Conservation (phyloP, 2,329 filamentous ascomycete genomes). For the Colletotrichum chrysophilum region DNA sequence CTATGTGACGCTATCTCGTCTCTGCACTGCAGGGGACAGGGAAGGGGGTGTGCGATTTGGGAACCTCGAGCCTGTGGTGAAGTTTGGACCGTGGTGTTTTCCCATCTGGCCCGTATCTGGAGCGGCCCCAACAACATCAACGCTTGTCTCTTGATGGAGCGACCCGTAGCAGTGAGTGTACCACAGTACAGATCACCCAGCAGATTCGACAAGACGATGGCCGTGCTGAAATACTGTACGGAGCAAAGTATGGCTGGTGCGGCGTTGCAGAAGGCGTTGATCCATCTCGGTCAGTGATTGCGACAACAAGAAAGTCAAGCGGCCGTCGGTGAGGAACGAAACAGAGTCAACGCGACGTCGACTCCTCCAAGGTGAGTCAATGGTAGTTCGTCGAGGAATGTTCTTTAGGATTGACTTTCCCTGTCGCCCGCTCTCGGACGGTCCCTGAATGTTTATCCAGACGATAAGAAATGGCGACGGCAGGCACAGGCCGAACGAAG, state of each 20-base stretch:
- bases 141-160: background rate
- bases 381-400: background rate
- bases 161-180: background rate
- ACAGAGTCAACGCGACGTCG: background rate
- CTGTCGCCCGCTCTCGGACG: background rate
- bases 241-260: background rate
- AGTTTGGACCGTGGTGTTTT: background rate
- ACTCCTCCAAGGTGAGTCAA: background rate
- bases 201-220: background rate
- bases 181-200: background rate
- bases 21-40: slow-evolving; percentile 20
- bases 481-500: background rate
- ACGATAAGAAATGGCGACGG: background rate
- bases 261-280: background rate
- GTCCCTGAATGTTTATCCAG: background rate
- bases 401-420: background rate
- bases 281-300: background rate
- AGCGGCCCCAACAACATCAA: background rate
- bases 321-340: background rate
- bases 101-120: background rate
- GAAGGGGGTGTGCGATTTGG: slow-evolving; percentile 9
- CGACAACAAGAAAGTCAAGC: background rate
- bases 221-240: slow-evolving; percentile 14
- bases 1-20: slow-evolving; percentile 22
- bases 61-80: slow-evolving; percentile 5